These are phyloP conservation scores for Populus hybrid DNA, from an alignment of 441 rosid genomes.

Conservation along the genomic window DNA sequence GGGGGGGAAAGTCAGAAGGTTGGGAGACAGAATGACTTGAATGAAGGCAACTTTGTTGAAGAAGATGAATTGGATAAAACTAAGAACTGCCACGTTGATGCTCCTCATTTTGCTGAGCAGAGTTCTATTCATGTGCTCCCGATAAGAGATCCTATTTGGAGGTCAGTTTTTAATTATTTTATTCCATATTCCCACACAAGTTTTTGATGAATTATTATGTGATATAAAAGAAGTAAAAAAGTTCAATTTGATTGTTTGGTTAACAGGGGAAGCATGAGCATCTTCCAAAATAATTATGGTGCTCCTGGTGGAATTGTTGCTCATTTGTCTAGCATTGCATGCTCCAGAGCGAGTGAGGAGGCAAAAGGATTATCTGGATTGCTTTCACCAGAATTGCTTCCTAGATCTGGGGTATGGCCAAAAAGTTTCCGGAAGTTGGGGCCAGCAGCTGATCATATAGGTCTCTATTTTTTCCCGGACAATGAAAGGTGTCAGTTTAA, in stretches of 20 bases:
- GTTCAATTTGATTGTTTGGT: constrained; percentile 4
- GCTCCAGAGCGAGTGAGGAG: constrained; percentile 43
- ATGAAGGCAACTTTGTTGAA: constrained; percentile 13
- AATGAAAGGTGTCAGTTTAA: constrained; percentile 35
- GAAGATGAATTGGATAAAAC: constrained; percentile 18
- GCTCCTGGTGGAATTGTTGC: constrained; percentile 42
- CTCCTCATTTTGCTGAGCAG: neutral
- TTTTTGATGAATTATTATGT: constrained; percentile 5
- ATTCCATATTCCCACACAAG: neutral
- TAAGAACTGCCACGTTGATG: neutral
- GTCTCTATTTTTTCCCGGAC: constrained; percentile 62
- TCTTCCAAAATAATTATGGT: constrained; percentile 19
- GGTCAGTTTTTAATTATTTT: constrained; percentile 30
- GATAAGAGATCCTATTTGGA: constrained; percentile 55
- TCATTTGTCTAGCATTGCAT: constrained; percentile 68
- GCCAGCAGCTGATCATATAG: constrained; percentile 52
- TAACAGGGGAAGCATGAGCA: constrained; percentile 54
- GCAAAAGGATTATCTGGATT: constrained; percentile 40
- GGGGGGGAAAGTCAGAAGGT: constrained; percentile 3
- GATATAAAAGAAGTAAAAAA: neutral
- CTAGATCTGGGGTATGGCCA: constrained; percentile 58
- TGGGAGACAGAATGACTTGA: neutral
- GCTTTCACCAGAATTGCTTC: constrained; percentile 52
- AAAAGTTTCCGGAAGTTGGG: constrained; percentile 43
- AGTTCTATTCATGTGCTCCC: constrained; percentile 35